Evolutionary conservation across 2,329 filamentous ascomycete species (phyloP), one percentile per base, ranked within the genome.

Genomic region (Neophaeococcomyces aloes): DNA sequence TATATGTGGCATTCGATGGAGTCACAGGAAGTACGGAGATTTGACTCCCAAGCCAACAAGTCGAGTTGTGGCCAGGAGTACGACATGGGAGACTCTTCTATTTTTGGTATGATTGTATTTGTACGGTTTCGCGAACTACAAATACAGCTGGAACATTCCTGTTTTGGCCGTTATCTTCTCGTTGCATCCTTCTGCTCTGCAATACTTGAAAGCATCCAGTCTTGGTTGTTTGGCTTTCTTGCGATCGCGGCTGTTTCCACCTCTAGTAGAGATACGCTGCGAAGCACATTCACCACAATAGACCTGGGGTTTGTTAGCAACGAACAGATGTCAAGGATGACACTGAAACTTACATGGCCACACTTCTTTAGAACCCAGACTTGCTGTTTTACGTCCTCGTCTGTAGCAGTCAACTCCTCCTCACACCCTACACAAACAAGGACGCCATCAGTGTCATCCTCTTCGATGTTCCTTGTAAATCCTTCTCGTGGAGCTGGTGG

Each of bases 281-380:
- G 55, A 61, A 13, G 65, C 61, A 50, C 68, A 71, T 51, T 65
- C 64, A 32, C 68, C 68, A 52, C 68, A 71, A 46, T 70, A 71
- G 10, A 69, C 68, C 68, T 71, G 35, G 19, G 11, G 47, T 10
- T 5, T 29, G 31, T 25, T 14, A 39, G 29, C 29, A 38, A 48
- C 36, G 38, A 32, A 48, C 15, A 45, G 35, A 31, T 3, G 42
- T 23, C 37, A 21, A 8, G 13, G 21, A 33, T 14, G 37, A 47
- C 23, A 33, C 3, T n/a, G 14, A 19, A 30, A 55, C 76, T 62
- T 74, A 96, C 91, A 67, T 98, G 91, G 51, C 91, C 91, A 61
- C 91, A 98, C 40, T 74, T 74, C 63, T 88, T 94, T 29, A 91
- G 73, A 1, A 91, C 82, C 87, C 88, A 96, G 49, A 96, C 89